These are phyloP conservation scores for Macadamia tetraphylla DNA, from an alignment of 164 flowering plant genomes.

Conservation along the genomic window DNA sequence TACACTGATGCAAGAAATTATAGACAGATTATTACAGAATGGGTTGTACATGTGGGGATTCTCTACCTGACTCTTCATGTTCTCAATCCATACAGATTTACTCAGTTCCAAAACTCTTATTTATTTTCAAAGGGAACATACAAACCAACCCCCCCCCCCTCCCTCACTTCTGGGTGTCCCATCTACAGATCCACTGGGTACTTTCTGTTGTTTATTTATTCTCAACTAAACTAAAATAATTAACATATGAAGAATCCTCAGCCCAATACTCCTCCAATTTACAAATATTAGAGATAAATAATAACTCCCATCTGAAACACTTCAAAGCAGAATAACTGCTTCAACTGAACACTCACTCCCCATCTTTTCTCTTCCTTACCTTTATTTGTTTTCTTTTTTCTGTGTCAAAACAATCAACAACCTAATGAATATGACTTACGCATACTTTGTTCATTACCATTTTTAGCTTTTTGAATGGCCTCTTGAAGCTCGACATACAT, in stretches of 20 bases:
- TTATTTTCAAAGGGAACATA: too few species aligned
- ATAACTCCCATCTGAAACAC: constrained; percentile 3
- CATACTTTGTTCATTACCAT: constrained; percentile 12
- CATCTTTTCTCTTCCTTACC: background rate
- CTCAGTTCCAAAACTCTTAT: too few species aligned
- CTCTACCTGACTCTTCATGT: too few species aligned
- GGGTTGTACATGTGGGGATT: too few species aligned
- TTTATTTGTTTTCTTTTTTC: background rate
- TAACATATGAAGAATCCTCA: constrained; percentile 7
- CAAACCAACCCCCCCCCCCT: too few species aligned
- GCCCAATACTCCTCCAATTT: constrained; percentile 13
- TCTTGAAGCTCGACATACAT: constrained; percentile 50
- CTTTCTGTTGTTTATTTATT: constrained; percentile 7
- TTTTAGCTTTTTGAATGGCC: constrained; percentile 42
- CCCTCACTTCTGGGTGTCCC: too few species aligned
- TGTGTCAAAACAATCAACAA: background rate
- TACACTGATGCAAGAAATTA: too few species aligned
- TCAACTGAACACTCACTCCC: constrained; percentile 5
- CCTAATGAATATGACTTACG: constrained; percentile 10
- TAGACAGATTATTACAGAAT: too few species aligned
- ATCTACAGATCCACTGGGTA: too few species aligned
- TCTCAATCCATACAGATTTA: too few species aligned
- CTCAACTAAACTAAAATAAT: background rate
- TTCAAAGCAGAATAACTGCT: constrained; percentile 3
- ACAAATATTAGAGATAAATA: constrained; percentile 8